Evolutionary conservation across 495 filamentous ascomycete genomes (phyloP), one percentile per base, ranked within the genome.

Genomic region (Monascus purpureus): DNA sequence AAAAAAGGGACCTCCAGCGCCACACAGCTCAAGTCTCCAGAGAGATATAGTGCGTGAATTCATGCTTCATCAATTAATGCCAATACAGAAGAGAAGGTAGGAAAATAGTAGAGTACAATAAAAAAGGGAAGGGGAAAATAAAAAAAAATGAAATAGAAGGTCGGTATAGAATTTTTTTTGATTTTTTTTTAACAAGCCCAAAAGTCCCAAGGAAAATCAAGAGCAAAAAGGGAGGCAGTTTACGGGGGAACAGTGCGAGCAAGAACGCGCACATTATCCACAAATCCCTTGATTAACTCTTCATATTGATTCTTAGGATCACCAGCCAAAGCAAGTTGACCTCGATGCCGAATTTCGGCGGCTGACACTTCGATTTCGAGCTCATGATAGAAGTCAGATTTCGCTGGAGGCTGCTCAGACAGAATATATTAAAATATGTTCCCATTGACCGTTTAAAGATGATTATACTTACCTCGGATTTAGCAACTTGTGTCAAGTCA

Each of bases 401-500:
- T 58, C 37, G 49, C 34, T 4, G 50, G 41, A 23, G 51, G 44
- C 65, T 68, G 41, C 49, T 27, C 28, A 8, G 12, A n/a, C 11
- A 23, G 14, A 7, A 33, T 27, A 26, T 24, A 18, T 19, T 24
- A n/a, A 16, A 36, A 22, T 22, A 9, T 22, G 9, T 22, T 22
- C 20, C 4, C 20, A 22, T 16, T 14, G 11, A 22, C 32, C n/a
- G n/a, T n/a, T n/a, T n/a, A 12, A 29, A 28, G 13, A 23, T 13
- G 28, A 12, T 13, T 32, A 31, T 32, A 67, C 69, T 57, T 59
- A 82, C 75, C 35, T 72, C 68, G 29, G 50, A 57, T 42, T 53
- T 64, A 7, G 73, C 79, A 8, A 95, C 87, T 48, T 93, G 85
- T 0, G 87, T 95, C 23, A 95, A 53, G 59, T 95, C 87, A 42